A percentile compares a stretch with the other conserved stretches of the same genome.
Conservation (phyloP, 139 green algal species). For the Cymbomonas tetramitiformis region DNA sequence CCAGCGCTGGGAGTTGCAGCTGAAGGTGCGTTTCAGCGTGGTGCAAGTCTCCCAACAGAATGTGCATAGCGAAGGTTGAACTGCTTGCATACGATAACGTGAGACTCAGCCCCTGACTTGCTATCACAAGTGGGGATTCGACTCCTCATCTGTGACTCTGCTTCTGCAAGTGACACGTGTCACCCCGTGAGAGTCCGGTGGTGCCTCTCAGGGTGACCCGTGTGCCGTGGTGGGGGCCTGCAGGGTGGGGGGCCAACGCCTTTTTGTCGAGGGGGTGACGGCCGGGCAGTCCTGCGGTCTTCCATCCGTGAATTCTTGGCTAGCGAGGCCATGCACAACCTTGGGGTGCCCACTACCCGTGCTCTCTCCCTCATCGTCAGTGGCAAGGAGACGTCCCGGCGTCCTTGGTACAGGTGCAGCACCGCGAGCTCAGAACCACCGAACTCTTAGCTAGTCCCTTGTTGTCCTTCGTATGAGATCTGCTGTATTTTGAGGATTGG, state of each 20-base stretch:
- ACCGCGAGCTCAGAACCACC: not conserved
- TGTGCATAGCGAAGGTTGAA: too few relatives aligned
- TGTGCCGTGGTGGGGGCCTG: too few relatives aligned
- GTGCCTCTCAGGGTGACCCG: too few relatives aligned
- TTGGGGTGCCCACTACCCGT: conserved; percentile 27
- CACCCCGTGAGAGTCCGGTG: too few relatives aligned
- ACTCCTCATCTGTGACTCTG: too few relatives aligned
- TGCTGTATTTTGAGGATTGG: not conserved
- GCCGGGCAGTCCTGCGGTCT: conserved; percentile 39
- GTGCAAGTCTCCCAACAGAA: too few relatives aligned
- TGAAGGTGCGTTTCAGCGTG: too few relatives aligned
- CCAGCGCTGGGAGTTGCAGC: conserved; percentile 19
- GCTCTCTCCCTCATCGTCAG: conserved; percentile 19
- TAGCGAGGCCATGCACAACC: conserved; percentile 43
- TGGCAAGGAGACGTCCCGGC: conserved; percentile 1
- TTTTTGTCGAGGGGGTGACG: conserved; percentile 28
- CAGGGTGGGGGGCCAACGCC: conserved; percentile 14
- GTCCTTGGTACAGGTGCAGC: conserved; percentile 20
- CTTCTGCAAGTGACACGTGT: too few relatives aligned
- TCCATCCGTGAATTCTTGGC: conserved; percentile 51
- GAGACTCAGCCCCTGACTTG: too few relatives aligned
- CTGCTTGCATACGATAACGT: too few relatives aligned
- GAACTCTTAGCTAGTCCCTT: not conserved
- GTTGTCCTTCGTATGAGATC: not conserved
- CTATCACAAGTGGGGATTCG: too few relatives aligned